Percentiles rank a stretch among this genome's conserved stretches.
Conservation (phyloP, 306 rosid genomes). For the Acacia confusa region DNA sequence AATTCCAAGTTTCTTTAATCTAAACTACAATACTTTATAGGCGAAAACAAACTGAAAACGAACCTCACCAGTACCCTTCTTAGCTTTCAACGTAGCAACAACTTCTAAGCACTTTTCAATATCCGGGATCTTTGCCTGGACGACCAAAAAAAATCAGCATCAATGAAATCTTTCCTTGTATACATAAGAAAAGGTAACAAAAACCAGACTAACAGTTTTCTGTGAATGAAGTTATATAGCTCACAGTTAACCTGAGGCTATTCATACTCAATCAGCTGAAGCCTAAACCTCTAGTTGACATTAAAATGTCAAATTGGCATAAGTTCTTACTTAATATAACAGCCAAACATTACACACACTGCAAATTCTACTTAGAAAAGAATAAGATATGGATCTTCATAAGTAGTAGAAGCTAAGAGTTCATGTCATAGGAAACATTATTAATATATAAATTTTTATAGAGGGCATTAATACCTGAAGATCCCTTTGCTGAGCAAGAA, state of each 20-base stretch:
- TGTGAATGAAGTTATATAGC: conserved; percentile 18
- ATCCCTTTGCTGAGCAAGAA: conserved; percentile 97
- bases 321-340: not conserved
- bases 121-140: conserved; percentile 98
- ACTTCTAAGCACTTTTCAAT: conserved; percentile 90
- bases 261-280: not conserved
- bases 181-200: not conserved
- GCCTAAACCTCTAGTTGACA: not conserved
- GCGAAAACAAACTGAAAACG: conserved; percentile 41
- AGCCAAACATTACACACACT: not conserved
- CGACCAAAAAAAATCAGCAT: conserved; percentile 33
- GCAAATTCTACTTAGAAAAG: conserved; percentile 23
- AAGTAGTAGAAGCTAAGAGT: not conserved
- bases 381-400: not conserved
- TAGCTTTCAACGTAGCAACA: conserved; percentile 83
- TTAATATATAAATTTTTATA: not conserved
- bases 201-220: not conserved
- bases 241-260: not conserved
- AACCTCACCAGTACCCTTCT: conserved; percentile 99
- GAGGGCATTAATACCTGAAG: conserved; percentile 63
- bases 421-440: not conserved
- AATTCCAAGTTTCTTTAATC: conserved; percentile 14
- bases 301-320: conserved; percentile 6
- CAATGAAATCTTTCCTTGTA: not conserved
- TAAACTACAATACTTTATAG: not conserved